Base-by-base conservation (phyloP, 139 green algal species). In the Closterium sp. region DNA sequence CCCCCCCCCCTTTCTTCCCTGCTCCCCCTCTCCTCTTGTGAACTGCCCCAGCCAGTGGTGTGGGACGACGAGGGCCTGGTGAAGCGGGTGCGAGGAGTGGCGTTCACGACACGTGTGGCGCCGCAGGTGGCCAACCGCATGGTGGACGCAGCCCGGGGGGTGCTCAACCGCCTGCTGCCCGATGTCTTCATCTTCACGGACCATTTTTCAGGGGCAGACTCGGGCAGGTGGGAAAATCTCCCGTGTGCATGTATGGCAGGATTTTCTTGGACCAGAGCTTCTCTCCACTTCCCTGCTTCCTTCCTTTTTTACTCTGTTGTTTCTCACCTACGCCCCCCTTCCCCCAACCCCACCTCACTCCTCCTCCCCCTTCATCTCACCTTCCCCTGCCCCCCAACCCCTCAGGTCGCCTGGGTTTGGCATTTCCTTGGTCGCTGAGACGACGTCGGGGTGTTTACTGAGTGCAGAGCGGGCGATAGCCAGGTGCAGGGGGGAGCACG, bases 171-270 rank as follows among this genome's bases (percentile, higher is more conserved):
- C 35, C 95, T 99, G 88, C 95, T 99, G 84, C 95, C 98, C 1
- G 98, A 99, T 89, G 98, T 99, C 76, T 99, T 97, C 94, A 98
- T 99, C 86, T 99, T 99, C 95, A 99, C 98, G 0, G 98, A 99
- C 91, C 97, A 98, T 84, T 95, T 96, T 87, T 95, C 86, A 23
- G 97, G 97, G 1, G 88, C 36, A 21, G 92, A 94, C 21, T 94
- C 92, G 21, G 92, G 92, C 34, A 94, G 91, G 92, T 94, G 84
- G 55, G 55, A n/a, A n/a, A n/a, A 30, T 16, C 88, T 25, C 28
- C 28, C 23, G 21, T 34, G n/a, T 19, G 66, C 66, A n/a, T 84
- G 66, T 84, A 19, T 84, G 19, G 23, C 21, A n/a, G 66, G 21
- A 84, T 19, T 23, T 84, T n/a, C n/a, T n/a, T n/a, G n/a, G n/a